These are phyloP conservation scores for Penicillium sp. DNA, from an alignment of 2,329 filamentous ascomycete genomes.

Conservation along the genomic window DNA sequence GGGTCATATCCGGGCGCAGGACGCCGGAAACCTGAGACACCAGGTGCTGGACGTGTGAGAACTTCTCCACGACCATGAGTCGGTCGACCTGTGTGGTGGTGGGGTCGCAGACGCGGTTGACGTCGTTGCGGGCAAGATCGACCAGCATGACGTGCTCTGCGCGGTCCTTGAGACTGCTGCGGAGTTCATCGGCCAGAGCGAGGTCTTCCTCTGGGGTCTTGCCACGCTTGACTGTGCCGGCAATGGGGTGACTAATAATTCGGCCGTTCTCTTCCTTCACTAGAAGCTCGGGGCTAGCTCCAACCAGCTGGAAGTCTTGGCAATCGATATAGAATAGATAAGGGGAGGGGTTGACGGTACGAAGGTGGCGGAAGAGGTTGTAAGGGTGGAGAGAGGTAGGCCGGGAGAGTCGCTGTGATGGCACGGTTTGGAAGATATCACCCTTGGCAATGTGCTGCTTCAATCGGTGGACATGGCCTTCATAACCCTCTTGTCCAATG, in stretches of 20 bases:
- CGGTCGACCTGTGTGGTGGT: conserved; percentile 86
- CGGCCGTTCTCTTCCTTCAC: conserved; percentile 85
- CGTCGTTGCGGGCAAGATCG: conserved; percentile 91
- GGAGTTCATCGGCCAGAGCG: conserved; percentile 72
- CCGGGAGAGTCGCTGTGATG: conserved; percentile 87
- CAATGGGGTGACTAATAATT: conserved; percentile 95
- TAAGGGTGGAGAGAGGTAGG: conserved; percentile 92
- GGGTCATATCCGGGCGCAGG: conserved; percentile 77
- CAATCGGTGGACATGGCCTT: conserved; percentile 78
- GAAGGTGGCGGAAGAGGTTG: conserved; percentile 94
- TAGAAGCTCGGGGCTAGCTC: conserved; percentile 89
- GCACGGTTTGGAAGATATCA: conserved; percentile 97
- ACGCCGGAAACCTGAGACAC: conserved; percentile 93
- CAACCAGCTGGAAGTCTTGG: conserved; percentile 88
- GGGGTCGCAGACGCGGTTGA: conserved; percentile 94
- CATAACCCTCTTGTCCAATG: conserved; percentile 84
- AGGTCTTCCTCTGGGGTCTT: conserved; percentile 79
- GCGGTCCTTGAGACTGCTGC: conserved; percentile 82
- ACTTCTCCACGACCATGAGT: conserved; percentile 90
- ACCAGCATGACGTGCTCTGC: conserved; percentile 98
- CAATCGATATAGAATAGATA: conserved; percentile 98
- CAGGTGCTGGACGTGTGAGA: conserved; percentile 96
- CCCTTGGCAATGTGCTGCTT: conserved; percentile 90
- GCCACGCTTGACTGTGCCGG: conserved; percentile 89
- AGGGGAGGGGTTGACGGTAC: conserved; percentile 95